phyloP scores from a whole-genome alignment of 768 basidiomycete species.

The Leccinellum rugosiceps region DNA sequence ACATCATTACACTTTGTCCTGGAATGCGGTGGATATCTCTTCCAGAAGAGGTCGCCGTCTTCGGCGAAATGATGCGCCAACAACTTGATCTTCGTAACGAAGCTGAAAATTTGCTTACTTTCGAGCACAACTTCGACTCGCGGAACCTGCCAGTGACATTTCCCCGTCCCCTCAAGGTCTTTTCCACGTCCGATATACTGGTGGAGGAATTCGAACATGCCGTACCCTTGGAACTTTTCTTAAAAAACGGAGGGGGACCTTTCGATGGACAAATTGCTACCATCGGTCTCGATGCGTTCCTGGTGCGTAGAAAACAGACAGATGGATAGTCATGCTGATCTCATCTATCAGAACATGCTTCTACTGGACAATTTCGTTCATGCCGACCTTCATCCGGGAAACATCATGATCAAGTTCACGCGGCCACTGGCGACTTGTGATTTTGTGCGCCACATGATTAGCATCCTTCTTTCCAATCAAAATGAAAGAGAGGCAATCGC shows the following conservation, averaged over 20 bases:
- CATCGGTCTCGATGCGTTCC: conserved; percentile 90
- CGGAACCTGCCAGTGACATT: conserved; percentile 84
- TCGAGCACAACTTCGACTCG: conserved; percentile 82
- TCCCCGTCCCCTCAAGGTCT: conserved; percentile 79
- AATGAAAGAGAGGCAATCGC: conserved; percentile 22
- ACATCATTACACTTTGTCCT: conserved; percentile 71
- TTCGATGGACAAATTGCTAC: conserved; percentile 89
- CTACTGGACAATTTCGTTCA: conserved; percentile 98
- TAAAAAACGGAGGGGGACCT: conserved; percentile 88
- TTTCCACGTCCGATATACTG: conserved; percentile 78
- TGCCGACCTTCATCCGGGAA: conserved; percentile 86
- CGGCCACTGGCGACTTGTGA: conserved; percentile 73
- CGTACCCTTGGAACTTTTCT: conserved; percentile 80
- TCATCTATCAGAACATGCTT: conserved; percentile 80
- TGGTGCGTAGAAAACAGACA: conserved; percentile 50
- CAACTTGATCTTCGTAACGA: conserved; percentile 92
- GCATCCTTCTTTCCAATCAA: conserved; percentile 45
- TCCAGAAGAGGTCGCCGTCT: conserved; percentile 91
- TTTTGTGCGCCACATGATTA: conserved; percentile 59
- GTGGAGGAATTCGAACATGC: conserved; percentile 95
- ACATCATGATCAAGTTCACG: conserved; percentile 97
- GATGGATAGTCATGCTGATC: conserved; percentile 1
- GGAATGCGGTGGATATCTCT: conserved; percentile 97
- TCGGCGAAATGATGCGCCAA: conserved; percentile 94
- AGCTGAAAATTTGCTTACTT: conserved; percentile 79